A percentile compares a stretch with the other conserved stretches of the same genome.
phyloP scores from a whole-genome alignment of 805 yeast species.

The Starmera quercuum region DNA sequence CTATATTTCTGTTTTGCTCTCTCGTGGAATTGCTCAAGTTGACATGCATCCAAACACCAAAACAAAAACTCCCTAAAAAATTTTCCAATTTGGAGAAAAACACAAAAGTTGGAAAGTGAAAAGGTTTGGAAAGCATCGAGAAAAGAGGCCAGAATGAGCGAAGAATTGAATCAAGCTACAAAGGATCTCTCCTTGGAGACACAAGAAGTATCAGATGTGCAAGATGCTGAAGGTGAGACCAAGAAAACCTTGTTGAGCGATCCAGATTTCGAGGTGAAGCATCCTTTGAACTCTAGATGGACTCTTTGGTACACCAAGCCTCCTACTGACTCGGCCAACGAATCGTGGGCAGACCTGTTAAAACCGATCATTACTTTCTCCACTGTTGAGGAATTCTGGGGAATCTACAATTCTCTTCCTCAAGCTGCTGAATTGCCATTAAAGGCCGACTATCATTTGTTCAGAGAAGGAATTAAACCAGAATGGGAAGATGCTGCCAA shows the following conservation, averaged over 20 bases:
- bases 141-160: slow-evolving; percentile 2
- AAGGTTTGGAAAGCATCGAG: not conserved
- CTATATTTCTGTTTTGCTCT: not conserved
- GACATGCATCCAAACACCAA: not conserved
- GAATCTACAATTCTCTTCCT: slow-evolving; percentile 89
- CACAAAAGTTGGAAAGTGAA: not conserved
- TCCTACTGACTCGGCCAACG: slow-evolving; percentile 54
- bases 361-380: slow-evolving; percentile 88
- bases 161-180: slow-evolving; percentile 20
- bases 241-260: slow-evolving; percentile 23
- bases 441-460: slow-evolving; percentile 90
- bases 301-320: slow-evolving; percentile 98
- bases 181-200: slow-evolving; percentile 16
- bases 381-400: slow-evolving; percentile 99
- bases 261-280: slow-evolving; percentile 35
- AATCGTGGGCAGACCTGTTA: slow-evolving; percentile 87
- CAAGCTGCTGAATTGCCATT: slow-evolving; percentile 84
- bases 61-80: not conserved
- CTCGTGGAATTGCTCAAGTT: not conserved
- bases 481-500: slow-evolving; percentile 97
- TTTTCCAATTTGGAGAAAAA: not conserved
- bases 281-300: slow-evolving; percentile 88
- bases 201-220: slow-evolving; percentile 5
- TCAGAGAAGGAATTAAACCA: slow-evolving; percentile 90
- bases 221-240: slow-evolving; percentile 15